Base-by-base conservation (phyloP, 129 eudicot species). In the Solidago caesia region DNA sequence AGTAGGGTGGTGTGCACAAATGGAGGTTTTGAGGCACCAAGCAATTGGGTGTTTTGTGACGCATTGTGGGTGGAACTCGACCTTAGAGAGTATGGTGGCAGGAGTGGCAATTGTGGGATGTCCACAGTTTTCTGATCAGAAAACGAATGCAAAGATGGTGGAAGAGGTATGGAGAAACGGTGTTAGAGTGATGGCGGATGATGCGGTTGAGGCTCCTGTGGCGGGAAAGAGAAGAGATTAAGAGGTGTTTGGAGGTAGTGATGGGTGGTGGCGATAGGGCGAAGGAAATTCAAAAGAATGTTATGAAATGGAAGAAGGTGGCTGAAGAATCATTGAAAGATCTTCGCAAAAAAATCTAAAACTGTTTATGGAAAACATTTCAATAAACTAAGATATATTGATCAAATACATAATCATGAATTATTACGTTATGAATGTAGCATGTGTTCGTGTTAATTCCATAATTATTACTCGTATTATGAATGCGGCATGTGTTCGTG, bases 221-320 rank as follows among this genome's bases (percentile, higher is more conserved):
- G n/a, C n/a, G 6, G 29, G 62, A 8, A 8, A 56, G 62, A 4
- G 33, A 16, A 7, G 33, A 56, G 62, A 56, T 56, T 4, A 56
- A 56, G 33, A 56, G 62, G 62, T 56, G 62, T 56, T 56, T 56
- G 62, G 25, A 16, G 25, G 62, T 56, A 27, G 64, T 58, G 33
- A 58, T 58, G 64, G 26, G 8, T 8, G 64, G 62, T 56, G 62
- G 21, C 21, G 21, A 56, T 56, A 56, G 11, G 62, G 62, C 62
- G 9, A 27, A 15, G 6, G 62, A 16, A 0, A 56, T 56, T 5
- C n/a, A 7, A 7, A 16, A 56, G 62, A 56, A 5, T n/a, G 64
- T 25, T 16, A 33, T 16, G 64, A 58, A 58, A 21, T 56, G 62
- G 62, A 56, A 56, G 15, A 56, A 15, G 0, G 29, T 56, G 29